Conservation (phyloP, 2,329 filamentous ascomycete species). For the Apiospora hydei region DNA sequence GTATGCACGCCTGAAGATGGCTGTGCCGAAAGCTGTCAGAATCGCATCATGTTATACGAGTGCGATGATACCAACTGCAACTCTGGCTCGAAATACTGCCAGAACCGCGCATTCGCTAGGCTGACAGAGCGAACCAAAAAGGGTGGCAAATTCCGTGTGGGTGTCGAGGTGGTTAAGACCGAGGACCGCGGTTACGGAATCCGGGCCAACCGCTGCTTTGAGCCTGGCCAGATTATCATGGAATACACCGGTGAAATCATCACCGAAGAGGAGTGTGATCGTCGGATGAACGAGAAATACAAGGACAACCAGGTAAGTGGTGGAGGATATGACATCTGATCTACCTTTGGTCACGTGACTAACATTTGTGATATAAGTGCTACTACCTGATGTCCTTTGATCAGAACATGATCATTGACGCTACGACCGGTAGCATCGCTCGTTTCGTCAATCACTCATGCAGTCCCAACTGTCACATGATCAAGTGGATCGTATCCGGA, state of each 20-base stretch:
- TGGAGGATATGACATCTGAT: neutral
- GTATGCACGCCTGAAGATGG: slow-evolving; percentile 80
- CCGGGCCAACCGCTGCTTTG: slow-evolving; percentile 86
- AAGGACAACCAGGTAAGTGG: slow-evolving; percentile 84
- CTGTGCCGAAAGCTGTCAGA: slow-evolving; percentile 90
- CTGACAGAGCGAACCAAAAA: slow-evolving; percentile 77
- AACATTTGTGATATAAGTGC: slow-evolving; percentile 63
- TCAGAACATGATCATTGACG: slow-evolving; percentile 98
- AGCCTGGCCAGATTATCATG: slow-evolving; percentile 93
- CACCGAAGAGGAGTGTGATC: slow-evolving; percentile 90
- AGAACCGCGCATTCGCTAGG: slow-evolving; percentile 86
- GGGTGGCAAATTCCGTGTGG: slow-evolving; percentile 87
- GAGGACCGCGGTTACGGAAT: slow-evolving; percentile 88
- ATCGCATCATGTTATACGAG: slow-evolving; percentile 96
- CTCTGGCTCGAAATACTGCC: slow-evolving; percentile 74
- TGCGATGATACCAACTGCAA: slow-evolving; percentile 92
- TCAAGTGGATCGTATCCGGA: slow-evolving; percentile 94
- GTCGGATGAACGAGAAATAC: slow-evolving; percentile 91
- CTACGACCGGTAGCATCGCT: slow-evolving; percentile 92
- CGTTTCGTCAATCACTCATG: slow-evolving; percentile 99
- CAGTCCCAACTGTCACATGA: slow-evolving; percentile 95
- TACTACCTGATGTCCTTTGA: slow-evolving; percentile 99
- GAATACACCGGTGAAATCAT: slow-evolving; percentile 99
- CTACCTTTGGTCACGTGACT: slow-evolving; percentile 27
- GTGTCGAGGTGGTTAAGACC: slow-evolving; percentile 95